A percentile compares a stretch with the other conserved stretches of the same genome.
Conservation (phyloP, 495 filamentous ascomycete genomes). For the Astrothelium subdiscretum region DNA sequence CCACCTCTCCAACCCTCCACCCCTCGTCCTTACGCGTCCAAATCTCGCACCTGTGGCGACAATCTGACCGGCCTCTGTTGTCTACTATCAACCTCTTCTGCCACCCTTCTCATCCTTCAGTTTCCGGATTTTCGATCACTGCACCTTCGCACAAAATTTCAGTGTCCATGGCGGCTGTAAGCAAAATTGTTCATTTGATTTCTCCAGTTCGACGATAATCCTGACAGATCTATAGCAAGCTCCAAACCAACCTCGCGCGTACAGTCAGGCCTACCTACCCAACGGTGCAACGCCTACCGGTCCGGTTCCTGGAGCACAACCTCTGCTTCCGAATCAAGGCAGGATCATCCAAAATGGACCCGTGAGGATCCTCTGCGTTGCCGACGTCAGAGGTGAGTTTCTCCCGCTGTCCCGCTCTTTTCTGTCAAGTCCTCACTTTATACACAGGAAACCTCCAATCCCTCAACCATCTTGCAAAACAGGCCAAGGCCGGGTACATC, state of each 20-base stretch:
- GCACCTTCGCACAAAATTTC: not conserved
- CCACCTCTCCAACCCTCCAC: not conserved
- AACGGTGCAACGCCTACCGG: conserved; percentile 30
- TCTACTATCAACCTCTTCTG: not conserved
- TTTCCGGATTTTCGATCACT: not conserved
- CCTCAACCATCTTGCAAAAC: conserved; percentile 87
- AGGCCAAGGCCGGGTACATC: conserved; percentile 88
- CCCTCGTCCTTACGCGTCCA: not conserved
- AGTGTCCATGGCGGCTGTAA: not conserved
- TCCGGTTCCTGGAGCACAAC: conserved; percentile 30
- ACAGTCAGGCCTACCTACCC: conserved; percentile 27
- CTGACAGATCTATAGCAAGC: conserved; percentile 23
- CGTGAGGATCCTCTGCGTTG: conserved; percentile 83
- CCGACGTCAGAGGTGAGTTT: conserved; percentile 79
- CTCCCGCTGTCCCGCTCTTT: conserved; percentile 10
- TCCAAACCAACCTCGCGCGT: conserved; percentile 27
- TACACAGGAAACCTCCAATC: conserved; percentile 79
- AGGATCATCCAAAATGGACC: conserved; percentile 74
- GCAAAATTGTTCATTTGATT: not conserved
- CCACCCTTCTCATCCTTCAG: not conserved
- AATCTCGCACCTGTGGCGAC: not conserved
- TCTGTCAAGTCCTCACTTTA: conserved; percentile 13
- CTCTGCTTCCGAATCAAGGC: conserved; percentile 53
- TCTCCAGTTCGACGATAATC: not conserved
- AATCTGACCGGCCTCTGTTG: not conserved